Conservation (phyloP, 805 yeast genomes). For the Candida ponderosae region DNA sequence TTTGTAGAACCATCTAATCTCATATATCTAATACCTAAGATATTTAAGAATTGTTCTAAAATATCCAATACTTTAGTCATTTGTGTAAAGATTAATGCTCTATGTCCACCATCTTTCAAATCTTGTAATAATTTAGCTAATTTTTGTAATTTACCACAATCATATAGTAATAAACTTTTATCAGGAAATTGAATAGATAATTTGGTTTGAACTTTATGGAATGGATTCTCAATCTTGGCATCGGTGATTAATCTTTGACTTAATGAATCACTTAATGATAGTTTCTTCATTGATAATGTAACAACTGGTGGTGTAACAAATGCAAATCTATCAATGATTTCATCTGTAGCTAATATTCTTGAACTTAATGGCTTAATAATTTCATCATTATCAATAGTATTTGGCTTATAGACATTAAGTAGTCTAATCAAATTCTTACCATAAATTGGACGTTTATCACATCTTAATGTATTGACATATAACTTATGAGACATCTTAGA, state of each 20-base stretch:
- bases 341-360: constrained; percentile 33
- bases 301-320: constrained; percentile 87
- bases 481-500: constrained; percentile 46
- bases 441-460: constrained; percentile 57
- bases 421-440: constrained; percentile 49
- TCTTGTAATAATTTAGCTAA: constrained; percentile 69
- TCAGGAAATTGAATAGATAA: constrained; percentile 94
- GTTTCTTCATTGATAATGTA: constrained; percentile 58
- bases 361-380: constrained; percentile 34
- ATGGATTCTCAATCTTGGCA: constrained; percentile 34
- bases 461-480: constrained; percentile 60
- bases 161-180: constrained; percentile 83
- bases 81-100: constrained; percentile 94
- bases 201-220: constrained; percentile 80
- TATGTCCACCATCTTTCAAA: constrained; percentile 78
- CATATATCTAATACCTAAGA: constrained; percentile 91
- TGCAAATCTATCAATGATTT: constrained; percentile 63
- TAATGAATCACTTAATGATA: constrained; percentile 33
- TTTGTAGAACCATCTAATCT: constrained; percentile 96
- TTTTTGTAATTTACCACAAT: constrained; percentile 93
- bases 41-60: constrained; percentile 84
- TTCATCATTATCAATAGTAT: constrained; percentile 17
- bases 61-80: constrained; percentile 96
- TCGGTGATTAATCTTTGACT: constrained; percentile 13
- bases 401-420: constrained; percentile 28